These are phyloP conservation scores for Scutellaria minor DNA, from an alignment of 257 asterid species.

Conservation along the genomic window DNA sequence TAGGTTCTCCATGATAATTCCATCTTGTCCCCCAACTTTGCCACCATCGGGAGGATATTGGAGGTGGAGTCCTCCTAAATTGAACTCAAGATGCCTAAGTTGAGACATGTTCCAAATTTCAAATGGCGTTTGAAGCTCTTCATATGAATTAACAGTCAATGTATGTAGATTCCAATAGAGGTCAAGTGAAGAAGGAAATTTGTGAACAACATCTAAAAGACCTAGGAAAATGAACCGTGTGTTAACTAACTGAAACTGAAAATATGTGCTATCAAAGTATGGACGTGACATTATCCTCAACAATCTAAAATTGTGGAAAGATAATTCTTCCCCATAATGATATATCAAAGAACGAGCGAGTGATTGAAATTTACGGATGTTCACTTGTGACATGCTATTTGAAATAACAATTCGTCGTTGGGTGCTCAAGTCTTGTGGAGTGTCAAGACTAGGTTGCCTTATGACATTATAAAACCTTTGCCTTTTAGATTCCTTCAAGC, in stretches of 20 bases:
- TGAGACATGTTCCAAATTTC: constrained; percentile 20
- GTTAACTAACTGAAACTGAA: constrained; percentile 1
- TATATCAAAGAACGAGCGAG: constrained; percentile 23
- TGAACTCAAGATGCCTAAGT: constrained; percentile 19
- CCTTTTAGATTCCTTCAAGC: constrained; percentile 6
- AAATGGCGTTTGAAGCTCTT: background rate
- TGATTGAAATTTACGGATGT: background rate
- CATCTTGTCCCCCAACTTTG: too few species aligned
- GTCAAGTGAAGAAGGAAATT: background rate
- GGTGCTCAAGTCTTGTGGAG: too few species aligned
- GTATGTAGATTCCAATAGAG: constrained; percentile 21
- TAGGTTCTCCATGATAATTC: too few species aligned
- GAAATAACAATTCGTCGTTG: constrained; percentile 16
- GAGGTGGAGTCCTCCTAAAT: background rate
- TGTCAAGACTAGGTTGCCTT: background rate
- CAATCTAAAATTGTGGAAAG: background rate
- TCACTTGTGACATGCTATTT: background rate
- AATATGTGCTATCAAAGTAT: background rate
- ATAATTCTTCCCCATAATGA: background rate
- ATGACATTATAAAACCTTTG: background rate
- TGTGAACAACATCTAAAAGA: too few species aligned
- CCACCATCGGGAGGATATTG: too few species aligned
- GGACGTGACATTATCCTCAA: constrained; percentile 6
- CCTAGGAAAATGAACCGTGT: background rate
- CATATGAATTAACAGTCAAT: background rate